Base-by-base conservation (phyloP, 352 stramenopile species). In the Saprolegnia diclina region DNA sequence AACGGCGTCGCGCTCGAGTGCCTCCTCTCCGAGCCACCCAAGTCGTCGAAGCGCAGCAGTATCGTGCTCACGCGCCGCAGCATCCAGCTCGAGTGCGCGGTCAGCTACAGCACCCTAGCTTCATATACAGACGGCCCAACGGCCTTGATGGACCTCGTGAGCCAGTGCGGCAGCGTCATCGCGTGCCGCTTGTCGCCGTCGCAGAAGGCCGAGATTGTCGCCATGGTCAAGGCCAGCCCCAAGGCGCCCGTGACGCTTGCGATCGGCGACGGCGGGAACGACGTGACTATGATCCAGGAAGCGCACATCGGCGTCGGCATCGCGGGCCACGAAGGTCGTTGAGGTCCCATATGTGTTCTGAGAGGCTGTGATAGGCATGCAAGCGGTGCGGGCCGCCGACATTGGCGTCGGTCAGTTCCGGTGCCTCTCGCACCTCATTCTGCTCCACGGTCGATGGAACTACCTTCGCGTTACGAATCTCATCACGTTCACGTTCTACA, bases 231-330 rank as follows among this genome's bases (percentile, higher is more conserved):
- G 42, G 71, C 77, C 10, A 91, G 80, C 0, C 6, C n/a, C 37
- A n/a, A 24, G 19, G 52, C 7, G 7, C 5, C 75, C 5, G 32
- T 95, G 14, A 98, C 95, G 0, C 79, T 99, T 5, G 96, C 97
- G 5, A 97, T 99, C 57, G 97, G 97, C 21, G 97, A 99, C 77
- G 97, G 97, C 50, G 97, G 97, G 0, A 99, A 99, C 72, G 97
- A 99, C 73, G 97, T 99, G 24, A 96, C 94, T 63, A 99, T 99
- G 97, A 99, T 99, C 66, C 96, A 99, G 82, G 95, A 98, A 77
- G 97, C 97, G 37, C 93, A 99, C 56, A 92, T 99, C 48, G 97
- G 97, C 37, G 93, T 99, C 57, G 97, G 98, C 5, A 99, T 99
- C n/a, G n/a, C n/a, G n/a, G n/a, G n/a, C n/a, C n/a, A n/a, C n/a